phyloP scores from a whole-genome alignment of 139 green algal genomes.

The Picochlorum sp. region DNA sequence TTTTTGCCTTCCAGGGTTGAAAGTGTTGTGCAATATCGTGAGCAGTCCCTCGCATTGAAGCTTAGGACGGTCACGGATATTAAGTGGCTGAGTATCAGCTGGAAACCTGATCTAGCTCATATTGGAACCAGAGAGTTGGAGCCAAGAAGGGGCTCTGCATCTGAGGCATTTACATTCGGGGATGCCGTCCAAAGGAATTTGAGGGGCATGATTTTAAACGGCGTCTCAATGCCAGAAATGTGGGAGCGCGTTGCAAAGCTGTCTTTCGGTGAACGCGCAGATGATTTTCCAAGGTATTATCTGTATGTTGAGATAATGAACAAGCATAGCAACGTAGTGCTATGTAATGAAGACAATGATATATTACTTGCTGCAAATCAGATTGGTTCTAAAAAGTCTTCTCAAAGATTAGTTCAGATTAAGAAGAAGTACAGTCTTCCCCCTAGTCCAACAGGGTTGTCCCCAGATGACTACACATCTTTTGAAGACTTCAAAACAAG shows the following conservation, averaged over 20 bases:
- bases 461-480: conserved; percentile 24
- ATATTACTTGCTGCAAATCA: conserved; percentile 48
- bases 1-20: conserved; percentile 1
- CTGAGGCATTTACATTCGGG: conserved; percentile 41
- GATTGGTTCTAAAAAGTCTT: conserved; percentile 58
- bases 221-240: conserved; percentile 37
- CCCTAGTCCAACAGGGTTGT: conserved; percentile 42
- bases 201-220: conserved; percentile 48
- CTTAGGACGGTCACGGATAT: conserved; percentile 29
- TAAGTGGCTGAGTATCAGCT: conserved; percentile 67
- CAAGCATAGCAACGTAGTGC: conserved; percentile 56
- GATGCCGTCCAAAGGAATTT: conserved; percentile 31
- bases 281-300: conserved; percentile 3
- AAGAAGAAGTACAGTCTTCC: conserved; percentile 55
- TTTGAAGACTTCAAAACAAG: conserved; percentile 32
- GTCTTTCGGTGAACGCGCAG: conserved; percentile 42
- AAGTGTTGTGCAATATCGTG: conserved; percentile 52
- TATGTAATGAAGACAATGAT: conserved; percentile 24
- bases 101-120: conserved; percentile 49
- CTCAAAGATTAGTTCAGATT: conserved; percentile 56
- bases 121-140: conserved; percentile 22
- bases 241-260: conserved; percentile 71
- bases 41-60: conserved; percentile 41
- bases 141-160: conserved; percentile 19
- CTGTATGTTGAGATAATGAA: conserved; percentile 68